phyloP scores from a whole-genome alignment of 2,329 filamentous ascomycete species.

The Fusarium camptoceras region DNA sequence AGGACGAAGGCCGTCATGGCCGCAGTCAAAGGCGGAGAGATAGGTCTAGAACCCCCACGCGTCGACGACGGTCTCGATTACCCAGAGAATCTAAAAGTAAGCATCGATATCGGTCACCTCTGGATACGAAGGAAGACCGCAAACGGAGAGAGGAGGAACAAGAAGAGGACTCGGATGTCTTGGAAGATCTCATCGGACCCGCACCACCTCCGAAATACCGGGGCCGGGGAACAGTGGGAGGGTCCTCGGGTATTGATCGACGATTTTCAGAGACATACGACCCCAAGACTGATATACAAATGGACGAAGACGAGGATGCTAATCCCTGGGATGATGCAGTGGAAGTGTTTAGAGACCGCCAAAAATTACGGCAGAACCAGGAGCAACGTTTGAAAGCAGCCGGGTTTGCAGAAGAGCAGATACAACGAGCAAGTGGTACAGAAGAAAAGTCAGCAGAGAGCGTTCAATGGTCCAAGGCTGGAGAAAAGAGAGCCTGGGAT shows the following conservation, averaged over 20 bases:
- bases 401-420: constrained; percentile 81
- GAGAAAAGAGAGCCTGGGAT: constrained; percentile 74
- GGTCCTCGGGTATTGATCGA: constrained; percentile 77
- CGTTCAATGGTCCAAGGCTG: constrained; percentile 77
- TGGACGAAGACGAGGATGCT: constrained; percentile 57
- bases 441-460: constrained; percentile 70
- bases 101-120: constrained; percentile 51
- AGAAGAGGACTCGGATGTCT: constrained; percentile 70
- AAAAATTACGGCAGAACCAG: constrained; percentile 80
- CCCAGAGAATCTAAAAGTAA: constrained; percentile 47
- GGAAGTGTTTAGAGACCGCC: constrained; percentile 82
- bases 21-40: constrained; percentile 36
- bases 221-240: constrained; percentile 75
- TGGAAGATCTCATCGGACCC: constrained; percentile 82
- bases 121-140: constrained; percentile 26
- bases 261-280: constrained; percentile 79
- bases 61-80: constrained; percentile 49
- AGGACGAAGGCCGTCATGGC: constrained; percentile 28
- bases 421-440: constrained; percentile 70
- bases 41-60: constrained; percentile 45
- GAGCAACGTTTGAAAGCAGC: constrained; percentile 80
- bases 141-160: constrained; percentile 30
- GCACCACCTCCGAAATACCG: constrained; percentile 67
- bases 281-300: constrained; percentile 66
- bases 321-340: constrained; percentile 85